These are phyloP conservation scores for Coniochaeta hoffmannii DNA, from an alignment of 2,329 filamentous ascomycete species.

Conservation along the genomic window DNA sequence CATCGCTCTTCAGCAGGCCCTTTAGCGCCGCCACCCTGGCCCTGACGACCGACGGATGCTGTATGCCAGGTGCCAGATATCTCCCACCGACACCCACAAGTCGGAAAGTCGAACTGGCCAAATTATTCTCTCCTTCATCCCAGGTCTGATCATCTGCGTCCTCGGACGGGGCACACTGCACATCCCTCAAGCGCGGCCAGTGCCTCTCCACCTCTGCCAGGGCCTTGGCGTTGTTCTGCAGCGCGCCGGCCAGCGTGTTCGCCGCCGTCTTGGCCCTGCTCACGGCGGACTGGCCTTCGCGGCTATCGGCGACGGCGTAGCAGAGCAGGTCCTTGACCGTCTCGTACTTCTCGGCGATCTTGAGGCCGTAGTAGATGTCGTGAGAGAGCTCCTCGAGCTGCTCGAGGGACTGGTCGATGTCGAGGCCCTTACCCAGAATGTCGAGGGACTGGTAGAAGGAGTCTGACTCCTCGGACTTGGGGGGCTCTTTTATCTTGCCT, in stretches of 20 bases:
- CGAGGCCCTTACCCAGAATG: constrained; percentile 37
- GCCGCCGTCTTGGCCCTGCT: constrained; percentile 43
- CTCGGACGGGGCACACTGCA: constrained; percentile 26
- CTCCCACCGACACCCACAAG: too few relatives aligned
- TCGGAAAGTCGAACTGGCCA: constrained; percentile 34
- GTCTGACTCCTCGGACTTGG: constrained; percentile 26
- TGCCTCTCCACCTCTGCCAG: constrained; percentile 40
- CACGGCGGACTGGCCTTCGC: constrained; percentile 13
- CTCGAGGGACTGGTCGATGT: constrained; percentile 44
- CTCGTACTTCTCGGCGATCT: constrained; percentile 49
- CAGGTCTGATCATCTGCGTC: constrained; percentile 9
- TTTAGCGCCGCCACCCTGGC: constrained; percentile 43
- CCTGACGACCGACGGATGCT: constrained; percentile 19
- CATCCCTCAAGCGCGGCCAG: constrained; percentile 35
- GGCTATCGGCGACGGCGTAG: constrained; percentile 34
- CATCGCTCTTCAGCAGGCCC: constrained; percentile 46
- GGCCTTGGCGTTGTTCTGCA: constrained; percentile 60
- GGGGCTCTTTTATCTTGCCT: constrained; percentile 49
- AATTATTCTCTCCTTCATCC: too few relatives aligned
- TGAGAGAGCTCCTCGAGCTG: constrained; percentile 57
- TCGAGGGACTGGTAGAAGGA: constrained; percentile 40
- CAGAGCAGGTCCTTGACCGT: constrained; percentile 50
- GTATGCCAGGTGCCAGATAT: constrained; percentile 22
- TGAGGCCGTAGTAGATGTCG: constrained; percentile 62
- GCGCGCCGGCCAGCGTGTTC: constrained; percentile 45